Base-by-base conservation (phyloP, 768 basidiomycete genomes). In the Trametes punicea region DNA sequence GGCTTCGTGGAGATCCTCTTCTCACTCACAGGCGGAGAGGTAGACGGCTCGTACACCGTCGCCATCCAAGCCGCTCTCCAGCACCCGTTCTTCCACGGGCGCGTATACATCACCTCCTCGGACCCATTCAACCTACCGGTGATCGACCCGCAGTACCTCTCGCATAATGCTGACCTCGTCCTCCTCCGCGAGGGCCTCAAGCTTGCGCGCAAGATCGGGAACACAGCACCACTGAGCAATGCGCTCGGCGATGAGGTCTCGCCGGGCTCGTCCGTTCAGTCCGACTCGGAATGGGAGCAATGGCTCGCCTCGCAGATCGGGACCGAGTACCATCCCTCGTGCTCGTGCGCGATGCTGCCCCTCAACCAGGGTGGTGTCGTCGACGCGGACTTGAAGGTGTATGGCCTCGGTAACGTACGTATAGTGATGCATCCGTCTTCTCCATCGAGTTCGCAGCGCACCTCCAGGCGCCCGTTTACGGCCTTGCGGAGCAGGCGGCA, bases 31-130 rank as follows among this genome's bases (percentile, higher is more conserved):
- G 75, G 75, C 9, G 70, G 66, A 23, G 55, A 57, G 2, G 58
- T 66, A 73, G 63, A 75, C 66, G 61, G 71, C 71, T 45, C 78
- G 64, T 64, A 68, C 54, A 70, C 68, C 23, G 71, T 87, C 42
- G 74, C 75, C 4, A 75, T 90, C 50, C 87, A 88, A 64, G 80
- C 81, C 5, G 87, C 83, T 0, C 66, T 87, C 10, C 87, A 88
- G 66, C 83, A 83, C 62, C n/a, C n/a, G n/a, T n/a, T n/a, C n/a
- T n/a, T n/a, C n/a, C n/a, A n/a, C n/a, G n/a, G n/a, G n/a, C n/a
- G n/a, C n/a, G n/a, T n/a, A n/a, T n/a, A n/a, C n/a, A n/a, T n/a
- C n/a, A n/a, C n/a, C n/a, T n/a, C n/a, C n/a, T n/a, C n/a, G n/a
- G n/a, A n/a, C n/a, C n/a, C n/a, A n/a, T n/a, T n/a, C n/a, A n/a